Evolutionary conservation across 2,329 filamentous ascomycete species (phyloP).

Genomic region (Helotiales sp.): DNA sequence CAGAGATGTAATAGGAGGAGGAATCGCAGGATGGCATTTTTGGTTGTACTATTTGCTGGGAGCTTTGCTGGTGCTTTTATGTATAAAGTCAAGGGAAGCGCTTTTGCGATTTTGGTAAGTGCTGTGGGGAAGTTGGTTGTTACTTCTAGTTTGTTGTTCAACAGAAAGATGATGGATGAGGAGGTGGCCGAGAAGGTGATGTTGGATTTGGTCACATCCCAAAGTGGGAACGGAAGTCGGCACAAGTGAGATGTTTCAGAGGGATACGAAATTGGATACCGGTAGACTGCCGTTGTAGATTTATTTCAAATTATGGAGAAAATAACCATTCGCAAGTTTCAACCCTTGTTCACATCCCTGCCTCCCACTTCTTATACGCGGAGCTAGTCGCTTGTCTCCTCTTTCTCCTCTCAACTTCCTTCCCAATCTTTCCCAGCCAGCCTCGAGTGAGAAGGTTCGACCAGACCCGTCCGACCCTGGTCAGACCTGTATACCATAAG

Average conservation of each 20-base stretch:
- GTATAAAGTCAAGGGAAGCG: slow-evolving; percentile 44
- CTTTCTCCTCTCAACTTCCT: background rate
- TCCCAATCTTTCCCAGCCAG: background rate
- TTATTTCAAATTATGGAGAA: no score
- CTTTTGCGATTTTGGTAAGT: slow-evolving; percentile 45
- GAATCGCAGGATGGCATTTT: slow-evolving; percentile 51
- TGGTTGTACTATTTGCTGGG: slow-evolving; percentile 48
- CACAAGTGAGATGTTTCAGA: no score
- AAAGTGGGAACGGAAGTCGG: no score
- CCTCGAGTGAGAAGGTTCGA: background rate
- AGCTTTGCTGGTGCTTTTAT: slow-evolving; percentile 53
- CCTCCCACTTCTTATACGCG: background rate
- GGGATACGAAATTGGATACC: no score
- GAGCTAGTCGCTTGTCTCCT: background rate
- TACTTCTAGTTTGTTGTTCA: background rate
- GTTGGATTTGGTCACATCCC: background rate
- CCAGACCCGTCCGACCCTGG: background rate
- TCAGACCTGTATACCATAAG: background rate
- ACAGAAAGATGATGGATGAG: background rate
- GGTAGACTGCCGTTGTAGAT: no score
- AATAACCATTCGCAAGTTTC: no score
- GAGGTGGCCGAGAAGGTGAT: background rate
- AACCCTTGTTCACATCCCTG: background rate
- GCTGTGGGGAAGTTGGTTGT: slow-evolving; percentile 41
- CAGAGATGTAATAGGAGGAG: slow-evolving; percentile 47